A percentile compares a stretch with the other conserved stretches of the same genome.
Conservation (phyloP, 331 rosid genomes). For the Rosa hybrid region DNA sequence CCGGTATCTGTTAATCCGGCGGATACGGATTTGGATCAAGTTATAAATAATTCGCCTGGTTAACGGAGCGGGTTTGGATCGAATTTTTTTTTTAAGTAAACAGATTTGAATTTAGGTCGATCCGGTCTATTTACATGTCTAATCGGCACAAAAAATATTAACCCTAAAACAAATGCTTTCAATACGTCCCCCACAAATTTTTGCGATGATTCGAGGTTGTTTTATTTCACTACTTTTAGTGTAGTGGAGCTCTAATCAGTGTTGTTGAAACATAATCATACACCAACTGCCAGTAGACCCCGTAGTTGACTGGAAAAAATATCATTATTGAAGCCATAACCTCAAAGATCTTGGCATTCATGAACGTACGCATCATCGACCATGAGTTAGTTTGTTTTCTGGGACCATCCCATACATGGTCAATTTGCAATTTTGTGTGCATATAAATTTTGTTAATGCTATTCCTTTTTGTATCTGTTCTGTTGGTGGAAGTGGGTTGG, state of each 20-base stretch:
- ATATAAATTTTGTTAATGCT: background rate
- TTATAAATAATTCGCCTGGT: too few species aligned
- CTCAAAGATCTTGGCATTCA: slow-evolving; percentile 20
- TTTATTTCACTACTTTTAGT: slow-evolving; percentile 9
- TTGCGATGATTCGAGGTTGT: background rate
- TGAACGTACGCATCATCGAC: background rate
- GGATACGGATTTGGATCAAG: too few species aligned
- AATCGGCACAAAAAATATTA: background rate
- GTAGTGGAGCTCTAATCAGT: slow-evolving; percentile 36
- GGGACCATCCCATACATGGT: slow-evolving; percentile 15
- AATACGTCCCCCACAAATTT: background rate
- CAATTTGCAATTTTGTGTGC: background rate
- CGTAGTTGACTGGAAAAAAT: slow-evolving; percentile 32
- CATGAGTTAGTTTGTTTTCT: slow-evolving; percentile 10
- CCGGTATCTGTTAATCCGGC: too few species aligned
- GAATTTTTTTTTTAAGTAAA: too few species aligned
- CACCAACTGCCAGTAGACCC: slow-evolving; percentile 52
- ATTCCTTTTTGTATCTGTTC: background rate
- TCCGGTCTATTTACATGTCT: too few species aligned
- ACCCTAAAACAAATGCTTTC: background rate
- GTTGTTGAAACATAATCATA: slow-evolving; percentile 30
- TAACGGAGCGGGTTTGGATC: too few species aligned
- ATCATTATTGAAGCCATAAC: slow-evolving; percentile 32
- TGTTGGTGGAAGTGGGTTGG: slow-evolving; percentile 5
- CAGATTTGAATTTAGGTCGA: too few species aligned